Base-by-base conservation (phyloP, 192 early-diverging fungal genomes). In the Borealophlyctis nickersoniae region DNA sequence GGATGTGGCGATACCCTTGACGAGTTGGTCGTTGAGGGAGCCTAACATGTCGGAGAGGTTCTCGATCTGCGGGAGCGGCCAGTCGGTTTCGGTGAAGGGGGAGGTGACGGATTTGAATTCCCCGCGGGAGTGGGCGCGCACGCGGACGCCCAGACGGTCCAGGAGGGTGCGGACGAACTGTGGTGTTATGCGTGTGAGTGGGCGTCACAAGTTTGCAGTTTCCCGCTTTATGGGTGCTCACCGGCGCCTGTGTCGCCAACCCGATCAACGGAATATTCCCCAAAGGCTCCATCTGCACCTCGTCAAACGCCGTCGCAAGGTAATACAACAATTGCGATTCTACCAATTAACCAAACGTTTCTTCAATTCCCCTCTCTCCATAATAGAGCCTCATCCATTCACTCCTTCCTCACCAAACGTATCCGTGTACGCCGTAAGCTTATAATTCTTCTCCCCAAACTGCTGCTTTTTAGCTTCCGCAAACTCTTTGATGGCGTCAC, bases 261-360 rank as follows among this genome's bases (percentile, higher is more conserved):
- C 88, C 86, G 3, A 77, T 73, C 28, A 89, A 73, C 39, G 86
- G 86, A 32, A 89, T 53, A 5, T 63, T 63, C 11, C 86, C 86
- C 3, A 67, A 74, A 2, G 87, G 87, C 66, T 88, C 86, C 63
- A 85, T 71, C 28, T 73, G 60, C 14, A 89, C 81, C 62, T 83
- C 75, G 62, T 79, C 83, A 32, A 84, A 89, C 2, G 76, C 85
- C 32, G 86, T 80, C 0, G 87, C 88, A 57, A 89, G 58, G 62
- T 80, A 87, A 62, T 89, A 89, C 26, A 81, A 77, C 13, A 70
- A 13, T 64, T 89, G 88, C 49, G 76, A 81, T 50, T 84, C 78
- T 81, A 59, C n/a, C 39, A 19, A 45, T 45, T 45, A 45, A 45
- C 7, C n/a, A n/a, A n/a, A n/a, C n/a, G n/a, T n/a, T n/a, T n/a